These are phyloP conservation scores for Penicillium expansum DNA, from an alignment of 2,329 filamentous ascomycete genomes.

Conservation along the genomic window DNA sequence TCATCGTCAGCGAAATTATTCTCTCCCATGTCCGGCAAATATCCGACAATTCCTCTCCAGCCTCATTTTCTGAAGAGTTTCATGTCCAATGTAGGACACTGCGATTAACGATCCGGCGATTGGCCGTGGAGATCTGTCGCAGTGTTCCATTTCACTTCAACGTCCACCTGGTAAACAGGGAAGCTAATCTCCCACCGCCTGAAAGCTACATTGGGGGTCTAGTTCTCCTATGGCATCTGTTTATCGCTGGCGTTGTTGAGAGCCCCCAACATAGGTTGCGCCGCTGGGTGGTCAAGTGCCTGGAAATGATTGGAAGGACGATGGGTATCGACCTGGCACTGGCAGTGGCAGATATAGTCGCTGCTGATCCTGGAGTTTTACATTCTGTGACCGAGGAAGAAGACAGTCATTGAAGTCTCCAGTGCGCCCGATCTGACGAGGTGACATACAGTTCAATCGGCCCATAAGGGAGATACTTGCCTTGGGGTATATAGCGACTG, in stretches of 20 bases:
- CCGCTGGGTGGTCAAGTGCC: slow-evolving; percentile 33
- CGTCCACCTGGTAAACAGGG: slow-evolving; percentile 16
- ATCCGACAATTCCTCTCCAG: slow-evolving; percentile 19
- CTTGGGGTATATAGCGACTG: neutral
- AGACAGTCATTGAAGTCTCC: slow-evolving; percentile 11
- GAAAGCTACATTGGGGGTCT: slow-evolving; percentile 35
- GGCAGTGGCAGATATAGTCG: slow-evolving; percentile 35
- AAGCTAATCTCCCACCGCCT: slow-evolving; percentile 18
- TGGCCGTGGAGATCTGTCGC: slow-evolving; percentile 39
- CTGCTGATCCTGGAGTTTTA: slow-evolving; percentile 27
- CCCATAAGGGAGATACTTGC: slow-evolving; percentile 1
- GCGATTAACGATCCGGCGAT: slow-evolving; percentile 26
- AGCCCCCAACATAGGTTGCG: slow-evolving; percentile 26
- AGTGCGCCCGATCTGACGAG: neutral
- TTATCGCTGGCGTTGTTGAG: slow-evolving; percentile 36
- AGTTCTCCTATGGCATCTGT: slow-evolving; percentile 40
- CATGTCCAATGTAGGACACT: slow-evolving; percentile 31
- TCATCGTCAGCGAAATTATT: slow-evolving; percentile 53
- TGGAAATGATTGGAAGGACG: slow-evolving; percentile 34
- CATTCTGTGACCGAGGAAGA: slow-evolving; percentile 22
- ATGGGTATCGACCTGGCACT: slow-evolving; percentile 42
- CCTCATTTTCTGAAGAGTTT: slow-evolving; percentile 30
- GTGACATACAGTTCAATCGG: neutral
- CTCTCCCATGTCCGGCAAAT: slow-evolving; percentile 30
- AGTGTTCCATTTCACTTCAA: slow-evolving; percentile 39